phyloP scores from a whole-genome alignment of 148 eudicot genomes.

The Amaranthus palmeri region DNA sequence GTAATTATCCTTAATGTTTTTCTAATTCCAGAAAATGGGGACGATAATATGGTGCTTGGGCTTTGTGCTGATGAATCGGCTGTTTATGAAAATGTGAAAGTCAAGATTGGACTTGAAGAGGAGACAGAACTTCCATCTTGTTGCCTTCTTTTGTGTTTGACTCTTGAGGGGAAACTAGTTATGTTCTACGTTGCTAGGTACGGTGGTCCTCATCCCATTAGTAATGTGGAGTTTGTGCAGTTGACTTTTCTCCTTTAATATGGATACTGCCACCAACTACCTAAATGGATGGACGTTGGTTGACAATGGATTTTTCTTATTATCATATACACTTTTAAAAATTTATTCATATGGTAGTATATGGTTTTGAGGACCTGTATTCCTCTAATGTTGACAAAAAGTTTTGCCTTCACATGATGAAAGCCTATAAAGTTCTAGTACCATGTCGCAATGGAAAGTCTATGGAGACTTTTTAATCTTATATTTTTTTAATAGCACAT shows the following conservation, averaged over 20 bases:
- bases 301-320: background rate
- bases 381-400: background rate
- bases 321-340: background rate
- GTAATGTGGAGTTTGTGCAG: background rate
- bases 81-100: conserved; percentile 47
- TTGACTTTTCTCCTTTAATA: background rate
- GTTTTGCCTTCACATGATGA: background rate
- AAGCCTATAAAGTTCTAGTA: background rate
- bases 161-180: conserved; percentile 76
- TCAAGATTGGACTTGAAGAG: conserved; percentile 63
- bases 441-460: background rate
- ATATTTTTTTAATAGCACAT: background rate
- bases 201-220: background rate
- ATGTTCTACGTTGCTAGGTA: conserved; percentile 87
- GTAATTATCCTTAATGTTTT: background rate
- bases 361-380: background rate
- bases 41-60: conserved; percentile 77
- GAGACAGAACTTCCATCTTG: conserved; percentile 60
- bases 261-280: background rate
- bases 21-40: conserved; percentile 45
- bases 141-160: conserved; percentile 69
- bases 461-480: background rate
- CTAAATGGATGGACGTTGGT: background rate
- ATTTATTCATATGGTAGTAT: background rate
- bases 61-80: conserved; percentile 53